Evolutionary conservation across 352 stramenopile species (phyloP), one percentile per base, ranked within the genome.

Genomic region (Aphanomyces astaci): DNA sequence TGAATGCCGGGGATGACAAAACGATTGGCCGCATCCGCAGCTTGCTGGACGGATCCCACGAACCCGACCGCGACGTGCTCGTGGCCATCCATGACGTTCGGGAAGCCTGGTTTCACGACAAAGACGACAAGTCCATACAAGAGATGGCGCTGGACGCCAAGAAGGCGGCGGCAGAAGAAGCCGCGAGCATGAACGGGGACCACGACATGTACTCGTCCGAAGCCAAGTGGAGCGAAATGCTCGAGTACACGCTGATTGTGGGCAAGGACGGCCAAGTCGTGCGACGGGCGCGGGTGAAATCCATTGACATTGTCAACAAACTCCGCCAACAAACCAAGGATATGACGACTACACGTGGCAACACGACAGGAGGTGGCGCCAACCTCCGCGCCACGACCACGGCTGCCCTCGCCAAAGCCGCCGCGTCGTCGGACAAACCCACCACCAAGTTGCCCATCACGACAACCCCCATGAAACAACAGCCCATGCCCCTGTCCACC

Each of bases 251-350:
- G 28, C 67, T 93, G 19, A 82, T 91, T 15, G 85, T 93, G 4
- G 85, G 81, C 17, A 93, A 91, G 52, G 85, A 93, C 28, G 85
- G 85, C 1, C 85, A 93, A 69, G 83, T 93, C n/a, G 81, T 90
- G 43, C 85, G 83, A 32, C 76, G 85, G 52, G 85, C 85, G 25
- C 80, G 83, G 3, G 85, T 93, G 49, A 93, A 93, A 76, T 90
- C 81, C 1, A 78, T 93, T 7, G 85, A 93, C 54, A 73, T 93
- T 9, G 76, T 84, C 25, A 93, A 87, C 63, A 91, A 90, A 69
- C 75, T 93, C 3, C 43, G 62, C 11, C 62, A 60, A 32, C 62
- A 68, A 24, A 59, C n/a, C 43, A 68, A 68, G 33, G 62, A 68
- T 2, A 68, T 68, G 46, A 9, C 28, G 2, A 28, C 49, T 15